Percentiles rank a stretch among this genome's conserved stretches.
Conservation (phyloP, 805 yeast genomes). For the Spathaspora boniae region DNA sequence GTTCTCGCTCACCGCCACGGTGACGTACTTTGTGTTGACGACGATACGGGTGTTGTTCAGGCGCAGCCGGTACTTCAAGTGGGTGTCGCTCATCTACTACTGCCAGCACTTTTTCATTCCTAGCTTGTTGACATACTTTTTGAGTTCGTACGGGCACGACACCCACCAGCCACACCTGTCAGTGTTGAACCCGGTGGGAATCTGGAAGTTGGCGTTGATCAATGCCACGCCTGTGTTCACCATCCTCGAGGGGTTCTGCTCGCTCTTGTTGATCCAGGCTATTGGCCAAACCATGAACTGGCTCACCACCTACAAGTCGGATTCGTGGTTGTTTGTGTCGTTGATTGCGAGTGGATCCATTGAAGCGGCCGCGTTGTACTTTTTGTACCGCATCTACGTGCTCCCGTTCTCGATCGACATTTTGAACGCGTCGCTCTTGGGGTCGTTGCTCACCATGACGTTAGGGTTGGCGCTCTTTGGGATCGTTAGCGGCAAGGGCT, state of each 20-base stretch:
- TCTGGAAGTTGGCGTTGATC: slow-evolving; percentile 70
- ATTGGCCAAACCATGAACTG: slow-evolving; percentile 78
- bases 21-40: slow-evolving; percentile 66
- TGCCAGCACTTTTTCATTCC: slow-evolving; percentile 83
- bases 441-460: slow-evolving; percentile 77
- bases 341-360: slow-evolving; percentile 70
- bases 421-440: slow-evolving; percentile 77
- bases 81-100: slow-evolving; percentile 58
- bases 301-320: slow-evolving; percentile 61
- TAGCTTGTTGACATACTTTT: slow-evolving; percentile 66
- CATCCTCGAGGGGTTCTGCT: slow-evolving; percentile 87
- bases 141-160: slow-evolving; percentile 44
- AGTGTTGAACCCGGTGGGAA: slow-evolving; percentile 31
- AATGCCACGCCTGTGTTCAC: slow-evolving; percentile 90
- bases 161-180: slow-evolving; percentile 3
- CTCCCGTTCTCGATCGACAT: slow-evolving; percentile 69
- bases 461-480: slow-evolving; percentile 77
- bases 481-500: slow-evolving; percentile 75
- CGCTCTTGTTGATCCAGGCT: slow-evolving; percentile 87
- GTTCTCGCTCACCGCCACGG: slow-evolving; percentile 61
- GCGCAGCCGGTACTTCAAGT: slow-evolving; percentile 38
- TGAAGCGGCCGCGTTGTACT: slow-evolving; percentile 72
- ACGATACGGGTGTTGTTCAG: slow-evolving; percentile 59
- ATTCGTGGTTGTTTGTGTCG: slow-evolving; percentile 74
- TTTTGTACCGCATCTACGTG: slow-evolving; percentile 78